Evolutionary conservation across 257 asterid species (phyloP).

Genomic region (Solanum tarapatanum): DNA sequence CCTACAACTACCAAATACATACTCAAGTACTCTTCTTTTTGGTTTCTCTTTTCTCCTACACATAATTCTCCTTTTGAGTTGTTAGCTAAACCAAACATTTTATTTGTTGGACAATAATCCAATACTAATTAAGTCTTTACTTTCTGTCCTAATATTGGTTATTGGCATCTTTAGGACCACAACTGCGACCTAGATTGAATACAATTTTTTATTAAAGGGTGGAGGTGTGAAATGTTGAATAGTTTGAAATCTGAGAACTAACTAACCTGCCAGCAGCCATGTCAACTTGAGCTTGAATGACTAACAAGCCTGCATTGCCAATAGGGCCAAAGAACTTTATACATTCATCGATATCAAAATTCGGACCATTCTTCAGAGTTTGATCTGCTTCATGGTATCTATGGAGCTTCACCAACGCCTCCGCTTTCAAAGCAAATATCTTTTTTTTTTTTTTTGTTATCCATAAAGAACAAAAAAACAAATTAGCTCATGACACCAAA

Average conservation of each 20-base stretch:
- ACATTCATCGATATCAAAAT: constrained; percentile 49
- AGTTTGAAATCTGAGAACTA: neutral
- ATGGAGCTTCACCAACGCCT: constrained; percentile 55
- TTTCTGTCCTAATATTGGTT: neutral
- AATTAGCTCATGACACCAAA: neutral
- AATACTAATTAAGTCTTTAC: neutral
- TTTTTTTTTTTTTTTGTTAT: constrained; percentile 4
- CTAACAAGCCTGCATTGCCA: constrained; percentile 36
- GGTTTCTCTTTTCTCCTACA: constrained; percentile 13
- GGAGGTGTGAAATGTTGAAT: neutral
- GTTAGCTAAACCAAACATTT: neutral
- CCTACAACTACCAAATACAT: neutral
- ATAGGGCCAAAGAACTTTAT: constrained; percentile 59
- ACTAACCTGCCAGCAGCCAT: constrained; percentile 71
- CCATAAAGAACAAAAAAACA: neutral
- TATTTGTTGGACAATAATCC: neutral
- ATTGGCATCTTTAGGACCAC: neutral
- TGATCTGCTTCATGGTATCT: constrained; percentile 69
- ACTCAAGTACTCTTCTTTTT: neutral
- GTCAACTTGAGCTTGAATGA: constrained; percentile 57
- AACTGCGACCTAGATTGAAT: neutral
- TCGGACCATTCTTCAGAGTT: constrained; percentile 40
- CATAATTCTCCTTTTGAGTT: constrained; percentile 2
- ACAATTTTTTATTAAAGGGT: neutral
- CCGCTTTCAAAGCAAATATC: constrained; percentile 75